Evolutionary conservation across 2,329 filamentous ascomycete species (phyloP), one percentile per base, ranked within the genome.

Genomic region (Drechslera avenae): DNA sequence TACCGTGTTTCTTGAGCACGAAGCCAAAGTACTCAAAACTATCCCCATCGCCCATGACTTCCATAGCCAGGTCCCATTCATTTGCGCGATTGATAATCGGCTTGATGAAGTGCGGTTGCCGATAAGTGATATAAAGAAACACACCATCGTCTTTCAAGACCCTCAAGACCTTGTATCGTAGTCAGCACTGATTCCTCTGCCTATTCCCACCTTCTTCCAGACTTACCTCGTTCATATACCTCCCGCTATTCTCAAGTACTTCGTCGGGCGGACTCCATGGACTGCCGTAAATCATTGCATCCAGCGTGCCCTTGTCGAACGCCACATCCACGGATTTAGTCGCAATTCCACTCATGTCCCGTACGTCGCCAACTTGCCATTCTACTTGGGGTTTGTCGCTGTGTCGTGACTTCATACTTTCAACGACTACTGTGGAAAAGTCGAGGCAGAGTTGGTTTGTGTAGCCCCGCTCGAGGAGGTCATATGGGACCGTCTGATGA

Each of bases 231-330:
- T 73, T 67, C 5, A 83, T 67, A 57, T 84, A 84, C 18, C 66
- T 68, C 4, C 73, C 63, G 5, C 76, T 80, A 57, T 82, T 82
- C 0, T 78, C 68, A 30, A 71, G 57, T 0, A 82, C 79, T 28
- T 81, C 76, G 5, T 75, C 71, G 0, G 80, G 80, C 1, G 81
- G 81, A 52, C 70, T 77, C 80, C 80, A 83, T 0, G 76, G 77
- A 54, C 76, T 81, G 2, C 81, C 80, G 58, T 81, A 73, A 26
- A 84, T 79, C 77, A 84, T 82, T 37, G 78, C 79, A 66, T 84
- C 81, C 3, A 84, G 68, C 1, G 81, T 83, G 3, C 76, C 76
- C 63, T 84, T 84, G 56, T 84, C 81, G 56, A 86, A 83, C 9
- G 82, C 82, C 5, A 85, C 74, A 57, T 83, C 79, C 32, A 86